A percentile compares a stretch with the other conserved stretches of the same genome.
Evolutionary conservation across 176 grass and related monocot species (phyloP).

Genomic region (Stipa capillata): DNA sequence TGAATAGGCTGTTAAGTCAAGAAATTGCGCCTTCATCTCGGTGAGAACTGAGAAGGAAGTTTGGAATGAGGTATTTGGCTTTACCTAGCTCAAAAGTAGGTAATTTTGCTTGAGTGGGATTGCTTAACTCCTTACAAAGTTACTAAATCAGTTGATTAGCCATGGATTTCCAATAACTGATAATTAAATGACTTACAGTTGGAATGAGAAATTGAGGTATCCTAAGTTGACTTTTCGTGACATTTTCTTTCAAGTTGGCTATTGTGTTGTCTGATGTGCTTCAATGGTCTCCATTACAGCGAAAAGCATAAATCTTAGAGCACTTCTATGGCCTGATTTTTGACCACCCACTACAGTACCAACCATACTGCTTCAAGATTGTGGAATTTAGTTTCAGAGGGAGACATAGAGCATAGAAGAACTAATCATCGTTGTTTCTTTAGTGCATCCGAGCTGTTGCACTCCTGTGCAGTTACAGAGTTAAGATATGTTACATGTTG

Average conservation of each 20-base stretch:
- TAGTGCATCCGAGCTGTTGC: neutral
- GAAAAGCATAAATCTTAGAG: neutral
- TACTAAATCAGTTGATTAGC: neutral
- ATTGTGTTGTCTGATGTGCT: neutral
- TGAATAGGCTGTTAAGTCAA: neutral
- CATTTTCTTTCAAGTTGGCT: neutral
- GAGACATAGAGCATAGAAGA: neutral
- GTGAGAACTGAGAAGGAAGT: neutral
- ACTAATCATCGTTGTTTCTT: neutral
- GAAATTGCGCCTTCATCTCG: neutral
- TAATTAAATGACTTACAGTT: neutral
- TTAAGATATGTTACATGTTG: neutral
- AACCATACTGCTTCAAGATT: conserved; percentile 6
- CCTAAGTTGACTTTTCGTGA: neutral
- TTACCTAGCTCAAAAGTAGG: neutral
- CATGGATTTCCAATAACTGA: neutral
- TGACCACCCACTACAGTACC: neutral
- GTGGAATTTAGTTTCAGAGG: neutral
- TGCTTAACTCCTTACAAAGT: neutral
- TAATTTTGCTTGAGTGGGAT: neutral
- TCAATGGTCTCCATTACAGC: neutral
- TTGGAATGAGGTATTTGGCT: neutral
- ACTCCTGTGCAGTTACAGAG: neutral
- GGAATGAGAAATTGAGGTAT: neutral
- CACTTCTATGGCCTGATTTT: neutral